Conservation (phyloP, 345 rosid species). For the Hibiscus trionum region DNA sequence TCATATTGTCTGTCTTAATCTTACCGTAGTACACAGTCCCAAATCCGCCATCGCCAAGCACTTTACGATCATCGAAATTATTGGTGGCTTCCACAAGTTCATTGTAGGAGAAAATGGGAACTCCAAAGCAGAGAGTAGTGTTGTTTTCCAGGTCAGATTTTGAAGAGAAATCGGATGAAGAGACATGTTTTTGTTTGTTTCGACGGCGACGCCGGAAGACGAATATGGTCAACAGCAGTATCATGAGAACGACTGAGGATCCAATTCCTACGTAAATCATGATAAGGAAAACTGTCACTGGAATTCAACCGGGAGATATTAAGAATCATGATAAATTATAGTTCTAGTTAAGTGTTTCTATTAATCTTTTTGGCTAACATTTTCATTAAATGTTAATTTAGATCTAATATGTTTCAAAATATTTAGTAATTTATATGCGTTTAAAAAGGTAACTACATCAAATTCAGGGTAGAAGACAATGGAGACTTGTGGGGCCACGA, state of each 20-base stretch:
- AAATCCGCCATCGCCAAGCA: constrained; percentile 69
- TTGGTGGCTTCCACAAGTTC: constrained; percentile 63
- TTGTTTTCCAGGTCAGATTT: constrained; percentile 33
- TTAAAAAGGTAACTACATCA: too few relatives aligned
- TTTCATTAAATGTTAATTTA: too few relatives aligned
- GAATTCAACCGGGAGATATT: too few relatives aligned
- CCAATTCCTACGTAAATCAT: constrained; percentile 27
- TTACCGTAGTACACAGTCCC: constrained; percentile 67
- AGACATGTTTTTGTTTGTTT: constrained; percentile 15
- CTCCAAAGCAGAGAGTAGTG: constrained; percentile 25
- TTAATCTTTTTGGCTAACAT: too few relatives aligned
- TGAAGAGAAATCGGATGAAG: constrained; percentile 23
- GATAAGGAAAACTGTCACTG: not conserved
- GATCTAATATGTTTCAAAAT: too few relatives aligned
- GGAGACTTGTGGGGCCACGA: too few relatives aligned
- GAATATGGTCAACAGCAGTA: constrained; percentile 14
- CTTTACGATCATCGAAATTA: constrained; percentile 34
- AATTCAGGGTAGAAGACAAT: too few relatives aligned
- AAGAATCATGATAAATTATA: too few relatives aligned
- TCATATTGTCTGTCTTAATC: not conserved
- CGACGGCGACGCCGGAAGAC: not conserved
- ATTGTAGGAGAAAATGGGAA: constrained; percentile 44
- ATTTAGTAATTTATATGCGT: too few relatives aligned
- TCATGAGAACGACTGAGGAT: constrained; percentile 15
- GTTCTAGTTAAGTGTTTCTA: too few relatives aligned